phyloP scores from a whole-genome alignment of 768 basidiomycete genomes.

The Amanita polypyramis region DNA sequence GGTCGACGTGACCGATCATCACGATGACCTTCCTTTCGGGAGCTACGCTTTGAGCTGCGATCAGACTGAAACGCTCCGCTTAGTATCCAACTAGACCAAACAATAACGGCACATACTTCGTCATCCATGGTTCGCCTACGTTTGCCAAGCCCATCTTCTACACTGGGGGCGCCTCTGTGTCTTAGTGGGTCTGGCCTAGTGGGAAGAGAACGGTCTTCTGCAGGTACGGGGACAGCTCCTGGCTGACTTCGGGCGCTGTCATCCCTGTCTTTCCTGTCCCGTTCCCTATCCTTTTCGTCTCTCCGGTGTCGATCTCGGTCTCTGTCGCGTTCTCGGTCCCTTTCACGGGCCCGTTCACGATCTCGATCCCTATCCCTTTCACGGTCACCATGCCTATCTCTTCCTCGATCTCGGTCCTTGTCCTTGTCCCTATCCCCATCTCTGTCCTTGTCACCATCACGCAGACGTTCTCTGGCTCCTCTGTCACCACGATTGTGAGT shows the following conservation, averaged over 20 bases:
- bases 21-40: conserved; percentile 68
- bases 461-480: conserved; percentile 35
- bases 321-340: conserved; percentile 48
- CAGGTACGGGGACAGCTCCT: conserved; percentile 18
- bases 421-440: conserved; percentile 34
- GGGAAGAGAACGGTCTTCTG: conserved; percentile 48
- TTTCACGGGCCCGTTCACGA: conserved; percentile 43
- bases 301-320: conserved; percentile 39
- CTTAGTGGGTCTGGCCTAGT: conserved; percentile 50
- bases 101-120: conserved; percentile 40
- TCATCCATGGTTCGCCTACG: conserved; percentile 61
- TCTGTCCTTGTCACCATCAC: conserved; percentile 26
- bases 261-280: conserved; percentile 57
- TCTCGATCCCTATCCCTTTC: conserved; percentile 39
- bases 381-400: conserved; percentile 36
- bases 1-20: conserved; percentile 63
- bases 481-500: conserved; percentile 44
- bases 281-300: conserved; percentile 31
- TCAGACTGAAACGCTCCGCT: conserved; percentile 39
- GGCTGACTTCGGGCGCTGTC: conserved; percentile 39
- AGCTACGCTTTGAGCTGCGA: conserved; percentile 69
- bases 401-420: conserved; percentile 33
- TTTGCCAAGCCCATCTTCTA: conserved; percentile 65
- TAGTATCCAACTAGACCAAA: conserved; percentile 6
- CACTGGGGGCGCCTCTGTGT: conserved; percentile 35